A percentile compares a stretch with the other conserved stretches of the same genome.
These are phyloP conservation scores for Candida pini DNA, from an alignment of 805 yeast species.

Conservation along the genomic window DNA sequence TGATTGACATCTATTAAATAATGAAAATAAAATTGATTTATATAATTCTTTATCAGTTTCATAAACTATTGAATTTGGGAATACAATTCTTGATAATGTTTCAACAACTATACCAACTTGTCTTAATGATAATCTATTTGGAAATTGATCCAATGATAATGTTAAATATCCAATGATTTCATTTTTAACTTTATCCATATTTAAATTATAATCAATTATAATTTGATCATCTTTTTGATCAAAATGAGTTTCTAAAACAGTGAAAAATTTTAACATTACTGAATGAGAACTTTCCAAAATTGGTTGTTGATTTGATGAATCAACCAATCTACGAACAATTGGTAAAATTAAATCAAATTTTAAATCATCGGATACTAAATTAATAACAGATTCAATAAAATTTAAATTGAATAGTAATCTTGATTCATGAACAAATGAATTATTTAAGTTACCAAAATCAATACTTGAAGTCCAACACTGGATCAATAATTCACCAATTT, in stretches of 20 bases:
- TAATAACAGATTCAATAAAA: constrained; percentile 39
- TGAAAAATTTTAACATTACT: constrained; percentile 36
- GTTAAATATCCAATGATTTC: constrained; percentile 36
- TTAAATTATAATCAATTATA: constrained; percentile 16
- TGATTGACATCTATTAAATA: constrained; percentile 37
- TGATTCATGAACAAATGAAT: constrained; percentile 28
- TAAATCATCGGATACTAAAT: constrained; percentile 30
- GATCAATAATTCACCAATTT: constrained; percentile 24
- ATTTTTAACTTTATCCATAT: constrained; percentile 9
- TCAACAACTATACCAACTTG: constrained; percentile 57
- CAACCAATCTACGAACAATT: constrained; percentile 19
- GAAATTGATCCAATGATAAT: constrained; percentile 50
- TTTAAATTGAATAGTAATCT: constrained; percentile 43
- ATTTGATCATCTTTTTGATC: constrained; percentile 7
- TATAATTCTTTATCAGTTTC: constrained; percentile 22
- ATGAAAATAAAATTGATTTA: constrained; percentile 34
- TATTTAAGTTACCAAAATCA: constrained; percentile 22
- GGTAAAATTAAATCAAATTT: constrained; percentile 24
- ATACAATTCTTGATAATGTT: constrained; percentile 42
- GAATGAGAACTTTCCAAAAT: constrained; percentile 63
- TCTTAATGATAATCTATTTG: constrained; percentile 42
- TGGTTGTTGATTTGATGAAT: constrained; percentile 16
- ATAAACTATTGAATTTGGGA: constrained; percentile 32
- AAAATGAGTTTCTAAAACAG: constrained; percentile 16
- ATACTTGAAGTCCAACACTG: constrained; percentile 24